A percentile compares a stretch with the other conserved stretches of the same genome.
These are phyloP conservation scores for Leccinum obscurum DNA, from an alignment of 768 basidiomycete species.

Conservation along the genomic window DNA sequence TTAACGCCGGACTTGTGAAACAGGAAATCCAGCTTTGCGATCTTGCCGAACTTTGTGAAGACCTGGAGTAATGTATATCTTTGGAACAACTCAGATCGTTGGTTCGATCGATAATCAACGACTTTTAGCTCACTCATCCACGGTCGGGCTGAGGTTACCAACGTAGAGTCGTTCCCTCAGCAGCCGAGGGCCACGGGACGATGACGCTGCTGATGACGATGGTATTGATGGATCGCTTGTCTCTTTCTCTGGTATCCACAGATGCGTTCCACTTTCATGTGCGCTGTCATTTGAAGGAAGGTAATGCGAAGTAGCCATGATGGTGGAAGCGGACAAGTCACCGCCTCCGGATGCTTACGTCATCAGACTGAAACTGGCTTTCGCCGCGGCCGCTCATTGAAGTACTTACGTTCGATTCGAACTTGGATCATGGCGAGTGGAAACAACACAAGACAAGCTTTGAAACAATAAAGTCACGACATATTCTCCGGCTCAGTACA, in stretches of 20 bases:
- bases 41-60: constrained; percentile 90
- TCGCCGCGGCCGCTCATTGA: not conserved
- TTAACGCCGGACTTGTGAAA: constrained; percentile 90
- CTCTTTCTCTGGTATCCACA: constrained; percentile 36
- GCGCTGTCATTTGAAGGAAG: constrained; percentile 1
- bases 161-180: constrained; percentile 82
- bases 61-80: constrained; percentile 89
- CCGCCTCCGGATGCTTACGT: constrained; percentile 13
- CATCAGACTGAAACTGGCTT: constrained; percentile 2
- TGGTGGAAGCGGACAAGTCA: not conserved
- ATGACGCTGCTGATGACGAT: constrained; percentile 13
- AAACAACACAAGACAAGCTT: too few species aligned
- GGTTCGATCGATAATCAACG: not conserved
- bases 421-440: too few species aligned
- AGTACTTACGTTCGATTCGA: too few species aligned
- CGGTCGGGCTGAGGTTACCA: constrained; percentile 83
- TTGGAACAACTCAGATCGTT: constrained; percentile 18
- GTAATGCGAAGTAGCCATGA: constrained; percentile 13
- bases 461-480: not conserved
- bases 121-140: constrained; percentile 70
- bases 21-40: constrained; percentile 90
- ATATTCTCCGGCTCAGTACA: not conserved
- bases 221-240: constrained; percentile 12
- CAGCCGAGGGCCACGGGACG: constrained; percentile 30
- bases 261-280: constrained; percentile 20